Evolutionary conservation across 306 rosid genomes (phyloP).

Genomic region (Prosopis cineraria): DNA sequence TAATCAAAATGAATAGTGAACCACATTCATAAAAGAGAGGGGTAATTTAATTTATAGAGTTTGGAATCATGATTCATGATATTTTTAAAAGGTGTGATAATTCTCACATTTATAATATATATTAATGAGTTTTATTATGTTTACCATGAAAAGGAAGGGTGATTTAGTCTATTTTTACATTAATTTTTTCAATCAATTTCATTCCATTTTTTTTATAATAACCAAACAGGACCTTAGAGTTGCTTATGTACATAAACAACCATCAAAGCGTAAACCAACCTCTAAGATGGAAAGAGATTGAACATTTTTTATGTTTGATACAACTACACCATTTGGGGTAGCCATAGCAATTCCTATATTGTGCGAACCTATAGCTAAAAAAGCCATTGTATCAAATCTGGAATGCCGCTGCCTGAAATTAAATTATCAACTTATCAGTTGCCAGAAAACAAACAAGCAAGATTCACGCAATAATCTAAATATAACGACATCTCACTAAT

Average conservation of each 20-base stretch:
- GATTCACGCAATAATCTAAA: background rate
- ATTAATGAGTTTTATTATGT: no score
- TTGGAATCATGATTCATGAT: no score
- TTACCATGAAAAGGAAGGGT: no score
- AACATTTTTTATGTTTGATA: conserved; percentile 88
- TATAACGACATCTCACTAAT: background rate
- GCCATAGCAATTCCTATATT: conserved; percentile 95
- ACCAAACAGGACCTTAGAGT: no score
- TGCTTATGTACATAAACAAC: background rate
- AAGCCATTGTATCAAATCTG: conserved; percentile 24
- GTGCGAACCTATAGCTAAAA: conserved; percentile 71
- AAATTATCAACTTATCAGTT: conserved; percentile 4
- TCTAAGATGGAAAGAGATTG: conserved; percentile 86
- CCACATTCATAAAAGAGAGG: no score
- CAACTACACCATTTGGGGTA: conserved; percentile 82
- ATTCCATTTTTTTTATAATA: no score
- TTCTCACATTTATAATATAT: no score
- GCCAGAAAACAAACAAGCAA: conserved; percentile 9
- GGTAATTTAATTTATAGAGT: no score
- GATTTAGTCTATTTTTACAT: no score
- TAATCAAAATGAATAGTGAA: no score
- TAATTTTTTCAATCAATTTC: no score
- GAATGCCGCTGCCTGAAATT: conserved; percentile 19
- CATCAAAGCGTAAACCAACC: conserved; percentile 53
- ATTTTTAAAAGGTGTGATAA: no score